These are phyloP conservation scores for Lojkania enalia DNA, from an alignment of 2,329 filamentous ascomycete species.

Conservation along the genomic window DNA sequence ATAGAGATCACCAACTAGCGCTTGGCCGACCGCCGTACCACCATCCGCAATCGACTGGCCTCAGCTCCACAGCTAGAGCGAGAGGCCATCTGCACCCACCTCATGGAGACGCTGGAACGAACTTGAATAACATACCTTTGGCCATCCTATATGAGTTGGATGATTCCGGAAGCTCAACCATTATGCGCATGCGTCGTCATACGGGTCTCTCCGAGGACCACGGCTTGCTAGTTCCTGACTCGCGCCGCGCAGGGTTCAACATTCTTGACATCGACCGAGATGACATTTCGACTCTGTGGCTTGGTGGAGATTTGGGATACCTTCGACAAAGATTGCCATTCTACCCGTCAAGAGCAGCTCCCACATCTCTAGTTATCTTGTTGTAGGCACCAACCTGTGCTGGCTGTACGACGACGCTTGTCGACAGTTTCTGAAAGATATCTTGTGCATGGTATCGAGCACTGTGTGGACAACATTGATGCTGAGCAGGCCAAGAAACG, in stretches of 20 bases:
- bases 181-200: slow-evolving; percentile 28
- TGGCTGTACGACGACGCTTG: slow-evolving; percentile 37
- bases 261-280: slow-evolving; percentile 30
- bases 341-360: slow-evolving; percentile 28
- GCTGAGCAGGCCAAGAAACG: slow-evolving; percentile 25
- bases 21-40: slow-evolving; percentile 36
- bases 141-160: slow-evolving; percentile 35
- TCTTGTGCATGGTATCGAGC: slow-evolving; percentile 37
- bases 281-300: slow-evolving; percentile 31
- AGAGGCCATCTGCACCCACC: slow-evolving; percentile 27
- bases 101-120: slow-evolving; percentile 35
- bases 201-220: slow-evolving; percentile 34
- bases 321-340: slow-evolving; percentile 30
- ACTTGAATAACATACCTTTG: slow-evolving; percentile 34
- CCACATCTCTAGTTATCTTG: slow-evolving; percentile 32
- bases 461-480: slow-evolving; percentile 30
- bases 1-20: slow-evolving; percentile 38
- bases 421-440: slow-evolving; percentile 37
- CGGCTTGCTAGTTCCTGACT: slow-evolving; percentile 32
- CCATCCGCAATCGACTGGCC: slow-evolving; percentile 36
- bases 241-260: slow-evolving; percentile 28
- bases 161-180: slow-evolving; percentile 11
- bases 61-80: slow-evolving; percentile 26
- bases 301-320: slow-evolving; percentile 34
- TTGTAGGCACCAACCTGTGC: slow-evolving; percentile 43